Percentiles rank a stretch among this genome's conserved stretches.
Evolutionary conservation across 768 basidiomycete species (phyloP).

Genomic region (Tremella fuciformis): DNA sequence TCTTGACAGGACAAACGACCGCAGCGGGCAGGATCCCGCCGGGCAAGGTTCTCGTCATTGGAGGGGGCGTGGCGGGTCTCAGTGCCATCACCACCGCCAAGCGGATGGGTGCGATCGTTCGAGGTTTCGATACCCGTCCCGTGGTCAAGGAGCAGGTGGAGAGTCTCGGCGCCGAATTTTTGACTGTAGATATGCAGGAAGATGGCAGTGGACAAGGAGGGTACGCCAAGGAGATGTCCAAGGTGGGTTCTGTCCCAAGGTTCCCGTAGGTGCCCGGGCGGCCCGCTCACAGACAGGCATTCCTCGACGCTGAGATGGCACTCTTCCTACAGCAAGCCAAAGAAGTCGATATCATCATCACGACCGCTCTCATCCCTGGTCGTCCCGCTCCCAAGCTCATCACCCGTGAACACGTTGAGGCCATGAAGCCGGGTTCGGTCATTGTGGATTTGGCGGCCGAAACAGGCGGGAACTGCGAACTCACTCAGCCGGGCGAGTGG

Average conservation of each 20-base stretch:
- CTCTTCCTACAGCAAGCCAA: slow-evolving; percentile 83
- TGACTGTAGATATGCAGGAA: slow-evolving; percentile 76
- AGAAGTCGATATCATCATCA: slow-evolving; percentile 84
- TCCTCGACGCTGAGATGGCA: slow-evolving; percentile 78
- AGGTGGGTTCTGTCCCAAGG: slow-evolving; percentile 55
- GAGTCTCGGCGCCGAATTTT: slow-evolving; percentile 82
- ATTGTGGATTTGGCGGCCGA: slow-evolving; percentile 84
- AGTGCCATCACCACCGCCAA: slow-evolving; percentile 80
- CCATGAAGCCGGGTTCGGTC: slow-evolving; percentile 86
- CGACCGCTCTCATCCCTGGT: slow-evolving; percentile 62
- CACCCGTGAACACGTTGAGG: slow-evolving; percentile 76
- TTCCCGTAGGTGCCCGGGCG: not conserved
- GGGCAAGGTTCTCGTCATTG: slow-evolving; percentile 80
- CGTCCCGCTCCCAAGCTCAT: slow-evolving; percentile 82
- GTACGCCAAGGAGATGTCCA: slow-evolving; percentile 86
- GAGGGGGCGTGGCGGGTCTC: slow-evolving; percentile 82
- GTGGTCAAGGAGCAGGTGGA: slow-evolving; percentile 85
- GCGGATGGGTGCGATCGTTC: slow-evolving; percentile 80
- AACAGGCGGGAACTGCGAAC: slow-evolving; percentile 80
- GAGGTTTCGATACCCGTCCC: slow-evolving; percentile 80
- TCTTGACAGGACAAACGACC: slow-evolving; percentile 85
- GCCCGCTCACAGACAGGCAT: slow-evolving; percentile 47
- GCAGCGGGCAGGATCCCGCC: slow-evolving; percentile 75
- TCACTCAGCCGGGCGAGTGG: slow-evolving; percentile 73
- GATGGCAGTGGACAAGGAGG: slow-evolving; percentile 79